phyloP scores from a whole-genome alignment of 352 stramenopile genomes.

The Phytopythium mirpurense region DNA sequence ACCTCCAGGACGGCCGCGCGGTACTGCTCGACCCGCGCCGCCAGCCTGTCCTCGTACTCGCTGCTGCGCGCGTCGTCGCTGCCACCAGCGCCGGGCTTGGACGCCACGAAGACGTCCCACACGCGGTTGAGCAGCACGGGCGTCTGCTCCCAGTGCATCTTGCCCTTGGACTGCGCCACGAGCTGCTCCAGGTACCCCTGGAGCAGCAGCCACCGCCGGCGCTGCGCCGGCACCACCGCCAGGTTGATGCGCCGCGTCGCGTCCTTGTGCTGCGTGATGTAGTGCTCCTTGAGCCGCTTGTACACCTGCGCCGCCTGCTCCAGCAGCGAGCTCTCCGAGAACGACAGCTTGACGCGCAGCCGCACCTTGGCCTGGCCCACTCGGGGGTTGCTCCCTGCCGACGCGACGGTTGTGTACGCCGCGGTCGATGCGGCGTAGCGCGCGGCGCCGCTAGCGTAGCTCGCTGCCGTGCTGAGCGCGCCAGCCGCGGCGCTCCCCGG shows the following conservation, averaged over 20 bases:
- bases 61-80: conserved; percentile 13
- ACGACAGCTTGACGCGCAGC: conserved; percentile 40
- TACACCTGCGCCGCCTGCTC: conserved; percentile 61
- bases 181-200: conserved; percentile 56
- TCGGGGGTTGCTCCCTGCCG: too few species aligned
- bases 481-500: background rate
- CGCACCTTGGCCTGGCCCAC: conserved; percentile 17
- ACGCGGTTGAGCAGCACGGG: conserved; percentile 58
- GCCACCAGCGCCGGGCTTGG: too few species aligned
- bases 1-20: conserved; percentile 44
- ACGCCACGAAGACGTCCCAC: conserved; percentile 57
- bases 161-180: conserved; percentile 28
- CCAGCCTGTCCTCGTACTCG: conserved; percentile 27
- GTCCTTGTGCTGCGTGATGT: conserved; percentile 50
- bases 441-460: background rate
- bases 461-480: background rate
- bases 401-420: background rate
- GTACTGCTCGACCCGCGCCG: conserved; percentile 36
- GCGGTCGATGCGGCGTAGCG: background rate
- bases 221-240: conserved; percentile 56
- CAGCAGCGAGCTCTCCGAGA: conserved; percentile 55
- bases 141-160: conserved; percentile 63
- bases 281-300: conserved; percentile 57
- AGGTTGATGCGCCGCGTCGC: conserved; percentile 51
- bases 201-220: conserved; percentile 52